A percentile compares a stretch with the other conserved stretches of the same genome.
These are phyloP conservation scores for Populus hybrid DNA, from an alignment of 441 rosid species.

Conservation along the genomic window DNA sequence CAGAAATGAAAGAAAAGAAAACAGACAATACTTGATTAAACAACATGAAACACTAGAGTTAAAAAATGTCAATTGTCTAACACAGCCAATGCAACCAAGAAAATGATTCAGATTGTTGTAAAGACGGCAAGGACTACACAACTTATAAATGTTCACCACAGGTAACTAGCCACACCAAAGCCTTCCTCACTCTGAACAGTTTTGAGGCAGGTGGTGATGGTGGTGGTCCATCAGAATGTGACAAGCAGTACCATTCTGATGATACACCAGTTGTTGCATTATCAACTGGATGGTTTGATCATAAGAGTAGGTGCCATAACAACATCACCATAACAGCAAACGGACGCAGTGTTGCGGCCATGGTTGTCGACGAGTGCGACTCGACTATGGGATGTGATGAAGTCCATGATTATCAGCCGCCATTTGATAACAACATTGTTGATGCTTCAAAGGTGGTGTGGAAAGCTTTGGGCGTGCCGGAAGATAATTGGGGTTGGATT, in stretches of 20 bases:
- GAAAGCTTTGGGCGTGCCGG: constrained; percentile 25
- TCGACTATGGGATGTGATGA: constrained; percentile 27
- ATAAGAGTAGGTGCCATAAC: constrained; percentile 16
- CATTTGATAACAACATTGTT: constrained; percentile 27
- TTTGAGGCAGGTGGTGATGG: constrained; percentile 23
- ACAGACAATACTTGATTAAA: too few species aligned
- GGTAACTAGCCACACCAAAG: constrained; percentile 4
- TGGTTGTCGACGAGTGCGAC: constrained; percentile 38
- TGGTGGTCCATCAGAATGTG: constrained; percentile 16
- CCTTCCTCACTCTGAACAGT: constrained; percentile 24
- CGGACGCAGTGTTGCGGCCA: constrained; percentile 22
- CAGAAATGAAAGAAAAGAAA: too few species aligned
- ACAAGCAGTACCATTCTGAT: constrained; percentile 8
- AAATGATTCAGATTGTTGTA: constrained; percentile 16
- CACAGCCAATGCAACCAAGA: constrained; percentile 11
- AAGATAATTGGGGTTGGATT: constrained; percentile 21
- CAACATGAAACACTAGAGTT: too few species aligned
- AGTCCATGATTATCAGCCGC: constrained; percentile 27
- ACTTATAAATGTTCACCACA: constrained; percentile 14
- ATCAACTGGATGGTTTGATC: constrained; percentile 27
- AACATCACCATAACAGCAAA: constrained; percentile 22
- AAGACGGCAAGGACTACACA: constrained; percentile 8
- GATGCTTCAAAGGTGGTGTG: constrained; percentile 34
- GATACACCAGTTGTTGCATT: constrained; percentile 15
- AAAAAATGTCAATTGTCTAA: too few species aligned